Evolutionary conservation across 768 basidiomycete species (phyloP), one percentile per base, ranked within the genome.

Genomic region (Calocera cornea): DNA sequence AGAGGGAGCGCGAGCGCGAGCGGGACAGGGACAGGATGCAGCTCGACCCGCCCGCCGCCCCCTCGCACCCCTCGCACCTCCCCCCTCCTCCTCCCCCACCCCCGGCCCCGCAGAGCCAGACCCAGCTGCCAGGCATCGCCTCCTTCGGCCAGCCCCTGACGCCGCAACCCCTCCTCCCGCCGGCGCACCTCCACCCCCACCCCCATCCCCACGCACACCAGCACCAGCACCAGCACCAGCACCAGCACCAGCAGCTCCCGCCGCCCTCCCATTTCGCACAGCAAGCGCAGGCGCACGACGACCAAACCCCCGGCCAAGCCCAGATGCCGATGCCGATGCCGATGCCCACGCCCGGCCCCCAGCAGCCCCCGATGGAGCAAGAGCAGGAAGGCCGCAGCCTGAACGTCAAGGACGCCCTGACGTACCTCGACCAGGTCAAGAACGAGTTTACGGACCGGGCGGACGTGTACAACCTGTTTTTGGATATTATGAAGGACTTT

Each of bases 401-500:
- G 75, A 94, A 95, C 74, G 93, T 95, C 72, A 89, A 90, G 41
- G 93, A 97, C 78, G 93, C 93, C 34, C 83, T 97, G 77, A 88
- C 87, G 73, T 97, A 97, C 73, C 85, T 97, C 71, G 93, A 97
- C 76, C 90, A 91, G 31, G 93, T 97, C 79, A 97, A 95, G 80
- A 82, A 85, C 47, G 90, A 93, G 79, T 97, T 95, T 76, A 82
- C 85, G 54, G 88, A 91, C 75, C 86, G 87, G 76, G 93, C 93
- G 22, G 91, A 94, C 73, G 92, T 95, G 31, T 97, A 97, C 81
- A 95, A 97, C 76, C 84, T 88, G 71, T 93, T 94, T 74, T 77
- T 95, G 77, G 92, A 95, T 76, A 95, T 97, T 74, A 97, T 97
- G 97, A 97, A 97, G 81, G 95, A 98, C 76, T 99, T 99, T 78